phyloP scores from a whole-genome alignment of 225 moss, liverwort and hornwort species.

The Physcomitrium patens region DNA sequence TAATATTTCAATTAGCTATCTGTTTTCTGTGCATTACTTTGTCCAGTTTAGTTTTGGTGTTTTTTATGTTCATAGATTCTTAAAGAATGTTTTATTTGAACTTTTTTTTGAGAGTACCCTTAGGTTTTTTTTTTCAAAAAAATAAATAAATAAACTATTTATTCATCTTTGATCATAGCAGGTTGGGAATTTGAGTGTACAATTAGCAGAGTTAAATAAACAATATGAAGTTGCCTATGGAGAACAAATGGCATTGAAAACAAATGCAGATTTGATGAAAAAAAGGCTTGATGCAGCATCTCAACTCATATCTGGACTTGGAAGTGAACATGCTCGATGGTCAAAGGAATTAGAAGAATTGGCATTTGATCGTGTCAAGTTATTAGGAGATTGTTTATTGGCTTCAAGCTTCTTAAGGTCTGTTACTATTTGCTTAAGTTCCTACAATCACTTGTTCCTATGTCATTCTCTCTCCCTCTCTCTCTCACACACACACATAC shows the following conservation, averaged over 20 bases:
- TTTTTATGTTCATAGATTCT: not conserved
- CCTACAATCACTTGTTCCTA: no score
- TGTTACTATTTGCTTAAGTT: not conserved
- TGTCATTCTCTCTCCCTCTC: no score
- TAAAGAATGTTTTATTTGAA: not conserved
- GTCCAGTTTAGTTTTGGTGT: fast-evolving
- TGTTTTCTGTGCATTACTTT: not conserved
- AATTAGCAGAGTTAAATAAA: slow-evolving; percentile 58
- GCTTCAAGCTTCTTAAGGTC: slow-evolving; percentile 91
- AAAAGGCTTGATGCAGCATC: slow-evolving; percentile 88
- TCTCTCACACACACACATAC: no score
- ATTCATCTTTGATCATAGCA: not conserved
- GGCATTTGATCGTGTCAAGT: slow-evolving; percentile 63
- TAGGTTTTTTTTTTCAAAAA: no score
- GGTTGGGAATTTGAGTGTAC: slow-evolving; percentile 69
- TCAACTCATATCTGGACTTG: slow-evolving; percentile 72
- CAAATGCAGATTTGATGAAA: slow-evolving; percentile 86
- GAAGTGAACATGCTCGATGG: slow-evolving; percentile 88
- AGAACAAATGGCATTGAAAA: slow-evolving; percentile 71
- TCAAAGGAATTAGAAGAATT: slow-evolving; percentile 75
- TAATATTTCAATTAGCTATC: no score
- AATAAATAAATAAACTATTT: no score
- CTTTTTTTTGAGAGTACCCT: no score
- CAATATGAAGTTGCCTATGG: slow-evolving; percentile 73
- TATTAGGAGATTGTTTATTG: slow-evolving; percentile 84